phyloP scores from a whole-genome alignment of 106 monocot genomes.

The Phalaenopsis equestris region DNA sequence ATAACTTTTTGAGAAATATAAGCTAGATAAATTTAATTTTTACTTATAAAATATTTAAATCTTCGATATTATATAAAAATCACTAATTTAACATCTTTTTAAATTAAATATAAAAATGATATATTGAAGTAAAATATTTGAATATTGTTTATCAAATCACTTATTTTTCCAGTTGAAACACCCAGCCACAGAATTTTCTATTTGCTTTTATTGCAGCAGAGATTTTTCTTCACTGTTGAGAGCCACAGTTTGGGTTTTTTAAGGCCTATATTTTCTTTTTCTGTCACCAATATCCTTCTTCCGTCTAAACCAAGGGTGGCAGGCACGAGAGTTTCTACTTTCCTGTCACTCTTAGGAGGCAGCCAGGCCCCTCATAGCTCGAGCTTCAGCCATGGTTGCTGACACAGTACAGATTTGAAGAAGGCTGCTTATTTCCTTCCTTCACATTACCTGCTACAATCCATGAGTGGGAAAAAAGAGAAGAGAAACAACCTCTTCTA shows the following conservation, averaged over 20 bases:
- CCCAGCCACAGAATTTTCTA: slow-evolving; percentile 8
- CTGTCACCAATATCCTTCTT: slow-evolving; percentile 3
- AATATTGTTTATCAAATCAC: too few relatives aligned
- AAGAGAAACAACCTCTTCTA: not conserved
- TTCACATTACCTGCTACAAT: slow-evolving; percentile 3
- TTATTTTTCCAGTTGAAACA: not conserved
- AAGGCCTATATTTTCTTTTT: not conserved
- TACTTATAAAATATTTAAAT: too few relatives aligned
- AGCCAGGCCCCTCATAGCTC: not conserved
- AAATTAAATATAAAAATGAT: too few relatives aligned
- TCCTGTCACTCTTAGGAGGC: slow-evolving; percentile 16
- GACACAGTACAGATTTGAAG: slow-evolving; percentile 11
- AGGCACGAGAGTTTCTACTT: slow-evolving; percentile 25
- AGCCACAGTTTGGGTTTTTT: not conserved
- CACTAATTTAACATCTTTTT: too few relatives aligned
- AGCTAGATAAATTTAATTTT: too few relatives aligned
- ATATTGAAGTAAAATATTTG: too few relatives aligned
- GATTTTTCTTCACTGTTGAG: too few relatives aligned
- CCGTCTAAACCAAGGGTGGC: slow-evolving; percentile 17
- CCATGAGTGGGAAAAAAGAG: not conserved
- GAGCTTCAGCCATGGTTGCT: slow-evolving; percentile 18
- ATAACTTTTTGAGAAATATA: too few relatives aligned
- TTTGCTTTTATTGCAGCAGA: not conserved
- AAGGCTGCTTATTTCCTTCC: slow-evolving; percentile 16
- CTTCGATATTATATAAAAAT: too few relatives aligned